Conservation (phyloP, 495 filamentous ascomycete species). For the Hypomontagnella submonticulosa region DNA sequence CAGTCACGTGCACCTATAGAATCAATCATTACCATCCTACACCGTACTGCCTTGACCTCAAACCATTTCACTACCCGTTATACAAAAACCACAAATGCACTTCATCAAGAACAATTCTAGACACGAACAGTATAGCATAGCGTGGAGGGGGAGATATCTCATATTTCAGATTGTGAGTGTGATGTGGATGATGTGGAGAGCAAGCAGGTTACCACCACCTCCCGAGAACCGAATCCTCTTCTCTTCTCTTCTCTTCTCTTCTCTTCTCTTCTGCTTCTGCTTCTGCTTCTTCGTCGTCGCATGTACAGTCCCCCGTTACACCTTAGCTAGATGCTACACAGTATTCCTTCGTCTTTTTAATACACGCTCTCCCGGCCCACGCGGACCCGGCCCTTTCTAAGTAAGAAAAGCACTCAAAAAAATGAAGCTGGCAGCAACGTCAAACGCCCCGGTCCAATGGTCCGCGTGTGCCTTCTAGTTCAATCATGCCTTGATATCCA, state of each 20-base stretch:
- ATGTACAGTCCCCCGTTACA: constrained; percentile 39
- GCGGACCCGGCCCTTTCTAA: constrained; percentile 21
- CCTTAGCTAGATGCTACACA: constrained; percentile 43
- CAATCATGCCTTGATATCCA: constrained; percentile 52
- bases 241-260: too few relatives aligned
- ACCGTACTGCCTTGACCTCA: background rate
- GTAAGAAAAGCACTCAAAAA: constrained; percentile 23
- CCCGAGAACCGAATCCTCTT: constrained; percentile 11
- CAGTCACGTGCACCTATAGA: constrained; percentile 29
- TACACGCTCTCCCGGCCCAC: constrained; percentile 28
- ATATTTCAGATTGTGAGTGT: constrained; percentile 31
- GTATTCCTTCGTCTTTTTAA: constrained; percentile 31
- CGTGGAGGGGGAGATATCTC: constrained; percentile 19
- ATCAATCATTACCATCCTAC: background rate
- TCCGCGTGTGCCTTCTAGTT: constrained; percentile 47
- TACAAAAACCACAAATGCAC: too few relatives aligned
- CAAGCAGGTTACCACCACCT: constrained; percentile 25
- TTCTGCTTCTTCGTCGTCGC: constrained; percentile 11
- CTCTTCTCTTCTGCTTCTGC: too few relatives aligned
- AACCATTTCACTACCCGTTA: background rate
- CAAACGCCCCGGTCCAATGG: constrained; percentile 44
- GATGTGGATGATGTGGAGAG: constrained; percentile 5
- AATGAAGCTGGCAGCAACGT: constrained; percentile 19
- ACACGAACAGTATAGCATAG: background rate
- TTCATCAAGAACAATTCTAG: background rate